These are phyloP conservation scores for Salix purpurea DNA, from an alignment of 345 rosid species.

Conservation along the genomic window DNA sequence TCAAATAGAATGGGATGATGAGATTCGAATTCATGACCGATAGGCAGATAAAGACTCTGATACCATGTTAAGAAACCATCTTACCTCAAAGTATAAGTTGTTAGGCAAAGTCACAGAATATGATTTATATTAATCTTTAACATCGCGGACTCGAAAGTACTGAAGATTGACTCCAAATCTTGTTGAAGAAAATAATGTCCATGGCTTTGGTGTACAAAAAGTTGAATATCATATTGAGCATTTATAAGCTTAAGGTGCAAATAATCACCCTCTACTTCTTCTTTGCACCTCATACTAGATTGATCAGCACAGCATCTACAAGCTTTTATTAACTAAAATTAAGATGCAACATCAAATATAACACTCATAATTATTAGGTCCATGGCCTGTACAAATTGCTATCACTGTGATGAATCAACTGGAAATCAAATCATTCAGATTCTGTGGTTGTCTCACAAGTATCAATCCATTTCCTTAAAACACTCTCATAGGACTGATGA, in stretches of 20 bases:
- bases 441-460: neutral
- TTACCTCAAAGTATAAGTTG: too few relatives aligned
- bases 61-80: too few relatives aligned
- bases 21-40: too few relatives aligned
- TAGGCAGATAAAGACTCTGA: too few relatives aligned
- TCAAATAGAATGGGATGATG: too few relatives aligned
- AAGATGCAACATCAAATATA: neutral
- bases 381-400: neutral
- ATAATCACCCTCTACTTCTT: neutral
- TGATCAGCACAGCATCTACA: neutral
- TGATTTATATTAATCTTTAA: too few relatives aligned
- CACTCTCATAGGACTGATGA: neutral
- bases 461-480: conserved; percentile 2
- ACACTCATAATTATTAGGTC: neutral
- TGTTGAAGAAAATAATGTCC: neutral
- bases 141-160: neutral
- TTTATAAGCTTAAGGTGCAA: neutral
- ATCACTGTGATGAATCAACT: conserved; percentile 4
- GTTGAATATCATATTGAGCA: neutral
- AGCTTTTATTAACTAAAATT: neutral
- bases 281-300: neutral
- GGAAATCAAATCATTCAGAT: conserved; percentile 9
- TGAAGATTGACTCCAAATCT: neutral
- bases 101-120: too few relatives aligned
- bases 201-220: neutral